Evolutionary conservation across 495 filamentous ascomycete species (phyloP).

Genomic region (Schizothecium vesticola): DNA sequence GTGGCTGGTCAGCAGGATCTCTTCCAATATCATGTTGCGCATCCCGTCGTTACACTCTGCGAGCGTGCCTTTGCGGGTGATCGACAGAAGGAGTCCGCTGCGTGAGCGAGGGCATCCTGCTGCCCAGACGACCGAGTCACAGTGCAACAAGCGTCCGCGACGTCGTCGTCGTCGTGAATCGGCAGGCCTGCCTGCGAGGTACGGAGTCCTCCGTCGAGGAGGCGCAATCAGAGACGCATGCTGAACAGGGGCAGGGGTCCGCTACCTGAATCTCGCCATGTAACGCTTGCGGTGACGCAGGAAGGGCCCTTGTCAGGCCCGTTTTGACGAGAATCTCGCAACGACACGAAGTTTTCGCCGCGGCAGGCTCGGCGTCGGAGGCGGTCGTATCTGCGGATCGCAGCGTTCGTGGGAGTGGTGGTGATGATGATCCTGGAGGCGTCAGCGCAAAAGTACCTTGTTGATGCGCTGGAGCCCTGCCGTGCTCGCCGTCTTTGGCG

Average conservation of each 20-base stretch:
- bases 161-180: neutral
- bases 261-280: neutral
- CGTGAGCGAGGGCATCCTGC: neutral
- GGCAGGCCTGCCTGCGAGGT: neutral
- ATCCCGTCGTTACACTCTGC: neutral
- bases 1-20: neutral
- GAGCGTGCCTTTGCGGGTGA: neutral
- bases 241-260: neutral
- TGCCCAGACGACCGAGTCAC: neutral
- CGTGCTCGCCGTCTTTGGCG: neutral
- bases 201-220: neutral
- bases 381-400: neutral
- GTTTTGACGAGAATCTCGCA: neutral
- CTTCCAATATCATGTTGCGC: neutral
- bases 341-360: neutral
- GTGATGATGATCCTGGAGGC: neutral
- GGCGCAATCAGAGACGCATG: neutral
- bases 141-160: neutral
- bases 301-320: neutral
- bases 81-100: neutral
- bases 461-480: neutral
- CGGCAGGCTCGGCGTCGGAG: neutral
- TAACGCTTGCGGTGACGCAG: neutral
- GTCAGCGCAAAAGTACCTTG: neutral
- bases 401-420: neutral